A percentile compares a stretch with the other conserved stretches of the same genome.
These are phyloP conservation scores for Priceomyces medius DNA, from an alignment of 805 yeast species.

Conservation along the genomic window DNA sequence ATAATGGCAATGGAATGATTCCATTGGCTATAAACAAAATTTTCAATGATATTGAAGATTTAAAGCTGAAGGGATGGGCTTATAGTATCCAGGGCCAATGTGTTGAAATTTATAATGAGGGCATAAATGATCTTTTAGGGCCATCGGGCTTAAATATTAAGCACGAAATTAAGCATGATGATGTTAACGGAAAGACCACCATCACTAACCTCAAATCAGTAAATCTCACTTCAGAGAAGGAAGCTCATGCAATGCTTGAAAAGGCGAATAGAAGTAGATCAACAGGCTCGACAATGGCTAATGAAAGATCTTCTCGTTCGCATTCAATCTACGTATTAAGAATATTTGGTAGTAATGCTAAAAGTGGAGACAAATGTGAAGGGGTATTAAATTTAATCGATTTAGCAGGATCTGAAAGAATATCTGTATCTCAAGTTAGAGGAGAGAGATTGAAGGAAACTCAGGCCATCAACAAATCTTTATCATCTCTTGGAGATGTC, in stretches of 20 bases:
- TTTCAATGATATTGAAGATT: constrained; percentile 51
- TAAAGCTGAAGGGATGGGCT: constrained; percentile 59
- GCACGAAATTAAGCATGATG: constrained; percentile 74
- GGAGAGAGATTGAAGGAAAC: constrained; percentile 87
- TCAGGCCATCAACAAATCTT: constrained; percentile 81
- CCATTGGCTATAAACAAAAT: constrained; percentile 73
- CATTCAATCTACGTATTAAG: constrained; percentile 76
- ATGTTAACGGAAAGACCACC: constrained; percentile 48
- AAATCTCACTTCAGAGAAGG: constrained; percentile 43
- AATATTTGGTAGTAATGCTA: constrained; percentile 52
- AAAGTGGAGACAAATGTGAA: constrained; percentile 44
- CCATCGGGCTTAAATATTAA: constrained; percentile 26
- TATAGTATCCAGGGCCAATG: constrained; percentile 70
- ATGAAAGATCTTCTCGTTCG: constrained; percentile 86
- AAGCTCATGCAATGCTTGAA: constrained; percentile 50
- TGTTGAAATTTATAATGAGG: constrained; percentile 87
- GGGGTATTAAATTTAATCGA: constrained; percentile 83
- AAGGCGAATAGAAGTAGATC: constrained; percentile 63
- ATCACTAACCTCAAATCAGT: constrained; percentile 60
- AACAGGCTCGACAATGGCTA: constrained; percentile 79
- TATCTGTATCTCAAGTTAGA: constrained; percentile 67
- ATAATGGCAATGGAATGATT: constrained; percentile 70
- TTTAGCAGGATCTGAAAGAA: constrained; percentile 91
- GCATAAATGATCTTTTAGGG: constrained; percentile 64
- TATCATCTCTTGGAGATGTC: constrained; percentile 88